phyloP scores from a whole-genome alignment of 192 early-diverging fungal species.

The Funneliformis geosporum region DNA sequence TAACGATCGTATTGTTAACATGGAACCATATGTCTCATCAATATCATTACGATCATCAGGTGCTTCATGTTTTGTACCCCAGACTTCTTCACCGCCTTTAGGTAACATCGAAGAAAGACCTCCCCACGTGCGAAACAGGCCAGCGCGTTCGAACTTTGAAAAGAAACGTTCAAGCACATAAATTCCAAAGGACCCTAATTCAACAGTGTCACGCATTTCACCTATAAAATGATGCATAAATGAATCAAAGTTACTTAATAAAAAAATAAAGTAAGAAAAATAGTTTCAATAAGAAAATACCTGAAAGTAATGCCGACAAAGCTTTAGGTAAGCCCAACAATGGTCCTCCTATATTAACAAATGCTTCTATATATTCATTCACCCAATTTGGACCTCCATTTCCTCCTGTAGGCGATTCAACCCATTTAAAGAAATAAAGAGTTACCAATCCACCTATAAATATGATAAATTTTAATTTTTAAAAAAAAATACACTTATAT shows the following conservation, averaged over 20 bases:
- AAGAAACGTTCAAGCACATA: conserved; percentile 88
- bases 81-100: conserved; percentile 79
- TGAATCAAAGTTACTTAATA: neutral
- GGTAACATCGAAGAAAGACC: conserved; percentile 77
- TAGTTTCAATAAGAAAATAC: conserved; percentile 5
- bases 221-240: conserved; percentile 38
- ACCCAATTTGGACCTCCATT: conserved; percentile 74
- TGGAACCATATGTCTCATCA: conserved; percentile 52
- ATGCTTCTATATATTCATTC: conserved; percentile 72
- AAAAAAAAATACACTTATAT: neutral
- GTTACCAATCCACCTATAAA: conserved; percentile 63
- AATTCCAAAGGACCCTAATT: conserved; percentile 71
- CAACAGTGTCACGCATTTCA: conserved; percentile 85
- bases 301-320: conserved; percentile 68
- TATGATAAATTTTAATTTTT: neutral
- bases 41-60: conserved; percentile 65
- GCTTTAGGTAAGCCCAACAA: conserved; percentile 87
- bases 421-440: conserved; percentile 89
- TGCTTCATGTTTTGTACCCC: conserved; percentile 67
- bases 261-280: neutral
- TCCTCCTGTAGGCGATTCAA: conserved; percentile 64
- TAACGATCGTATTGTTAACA: conserved; percentile 52
- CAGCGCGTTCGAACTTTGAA: conserved; percentile 68
- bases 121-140: conserved; percentile 81
- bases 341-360: conserved; percentile 86